These are phyloP conservation scores for Diospyros lotus DNA, from an alignment of 148 eudicot species.

Conservation along the genomic window DNA sequence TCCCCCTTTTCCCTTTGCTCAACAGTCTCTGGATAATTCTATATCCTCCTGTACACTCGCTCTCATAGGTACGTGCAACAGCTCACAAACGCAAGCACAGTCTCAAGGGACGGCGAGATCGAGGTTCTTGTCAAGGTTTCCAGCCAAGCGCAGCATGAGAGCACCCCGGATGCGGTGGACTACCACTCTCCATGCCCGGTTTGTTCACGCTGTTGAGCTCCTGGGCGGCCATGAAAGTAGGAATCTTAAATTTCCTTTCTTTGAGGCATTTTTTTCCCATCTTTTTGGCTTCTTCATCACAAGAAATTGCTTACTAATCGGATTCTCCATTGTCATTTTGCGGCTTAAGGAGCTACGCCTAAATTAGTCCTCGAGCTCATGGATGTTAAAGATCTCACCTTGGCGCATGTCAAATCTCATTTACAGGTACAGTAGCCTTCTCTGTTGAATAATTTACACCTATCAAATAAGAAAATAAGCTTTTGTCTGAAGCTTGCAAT, in stretches of 20 bases:
- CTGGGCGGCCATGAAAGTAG: conserved; percentile 98
- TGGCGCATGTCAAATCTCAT: conserved; percentile 80
- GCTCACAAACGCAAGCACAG: neutral
- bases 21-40: neutral
- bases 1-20: conserved; percentile 41
- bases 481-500: too few species aligned
- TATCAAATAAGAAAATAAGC: too few species aligned
- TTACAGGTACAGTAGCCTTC: conserved; percentile 57
- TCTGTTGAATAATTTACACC: too few species aligned
- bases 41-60: neutral
- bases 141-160: conserved; percentile 81
- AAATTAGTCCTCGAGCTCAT: conserved; percentile 91
- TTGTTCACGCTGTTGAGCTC: conserved; percentile 96
- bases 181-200: conserved; percentile 82
- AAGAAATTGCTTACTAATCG: too few species aligned
- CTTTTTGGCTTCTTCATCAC: too few species aligned
- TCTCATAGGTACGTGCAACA: too few species aligned
- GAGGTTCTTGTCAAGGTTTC: conserved; percentile 66
- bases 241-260: neutral
- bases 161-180: conserved; percentile 99
- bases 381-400: conserved; percentile 89
- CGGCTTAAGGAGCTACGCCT: conserved; percentile 81
- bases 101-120: conserved; percentile 55
- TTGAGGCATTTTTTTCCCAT: neutral
- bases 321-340: neutral